Base-by-base conservation (phyloP, 2,329 filamentous ascomycete genomes). In the Chaetothyriales sp. region DNA sequence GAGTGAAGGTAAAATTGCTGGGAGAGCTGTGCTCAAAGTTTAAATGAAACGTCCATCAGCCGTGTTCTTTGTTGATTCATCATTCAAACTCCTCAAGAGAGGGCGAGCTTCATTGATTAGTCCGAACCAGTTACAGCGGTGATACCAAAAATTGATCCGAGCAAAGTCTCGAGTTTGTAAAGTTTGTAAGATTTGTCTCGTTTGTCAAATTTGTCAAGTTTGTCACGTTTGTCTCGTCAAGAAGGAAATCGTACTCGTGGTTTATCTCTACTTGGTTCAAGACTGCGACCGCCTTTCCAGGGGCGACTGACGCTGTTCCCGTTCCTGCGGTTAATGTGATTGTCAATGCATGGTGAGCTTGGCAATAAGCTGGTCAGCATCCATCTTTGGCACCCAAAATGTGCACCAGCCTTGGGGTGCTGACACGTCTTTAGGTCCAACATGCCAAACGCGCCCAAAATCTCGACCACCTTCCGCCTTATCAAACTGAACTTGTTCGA, bases 361-460 rank as follows among this genome's bases (percentile, higher is more conserved):
- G 86, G 84, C 48, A 84, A 87, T 66, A 94, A 94, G 69, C 71
- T 95, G 68, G 86, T 90, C 69, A 62, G 70, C 58, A 42, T 45
- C 44, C 25, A 15, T 18, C 12, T 25, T 20, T 19, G 32, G 19
- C 18, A 12, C 36, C 32, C 12, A 5, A 44, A 9, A 18, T 18
- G 5, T 10, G 3, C 28, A 18, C 28, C 20, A 43, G 32, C 43
- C 22, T 42, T 39, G 25, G 15, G 26, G 18, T 10, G 18, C 44
- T 19, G 12, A 9, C 9, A 10, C 9, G 47, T 28, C 10, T 28
- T 10, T 25, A 95, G 86, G 89, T 93, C 60, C 84, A 90, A 73
- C 86, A 96, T 73, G 92, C 92, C 66, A 96, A 96, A 75, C 81
- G 92, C 64, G 94, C 86, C 18, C 87, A 92, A 68, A 84, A 86